Conservation (phyloP, 306 rosid species). For the Cucurbita pepo region DNA sequence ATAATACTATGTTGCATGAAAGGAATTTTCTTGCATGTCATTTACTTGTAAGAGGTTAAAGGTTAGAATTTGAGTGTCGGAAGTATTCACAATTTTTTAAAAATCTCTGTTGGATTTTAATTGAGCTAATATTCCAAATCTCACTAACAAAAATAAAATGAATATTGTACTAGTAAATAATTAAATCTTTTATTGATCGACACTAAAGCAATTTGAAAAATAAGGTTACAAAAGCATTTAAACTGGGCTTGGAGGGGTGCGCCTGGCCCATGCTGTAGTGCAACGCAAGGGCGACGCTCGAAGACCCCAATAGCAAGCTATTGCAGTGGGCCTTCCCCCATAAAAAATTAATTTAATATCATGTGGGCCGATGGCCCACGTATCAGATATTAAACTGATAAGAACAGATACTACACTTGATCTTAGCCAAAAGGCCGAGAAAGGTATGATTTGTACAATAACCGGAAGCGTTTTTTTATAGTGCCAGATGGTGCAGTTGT, state of each 20-base stretch:
- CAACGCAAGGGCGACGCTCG: constrained; percentile 9
- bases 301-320: constrained; percentile 15
- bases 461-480: background rate
- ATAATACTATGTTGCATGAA: no score
- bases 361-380: constrained; percentile 6
- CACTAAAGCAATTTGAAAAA: no score
- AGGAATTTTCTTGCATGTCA: no score
- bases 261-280: constrained; percentile 5
- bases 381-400: constrained; percentile 19
- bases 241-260: background rate
- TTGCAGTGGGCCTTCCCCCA: background rate
- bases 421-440: constrained; percentile 22
- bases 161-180: no score
- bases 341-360: constrained; percentile 11
- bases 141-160: no score
- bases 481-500: background rate
- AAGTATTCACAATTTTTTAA: no score
- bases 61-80: no score
- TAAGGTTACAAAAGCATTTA: background rate
- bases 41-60: no score
- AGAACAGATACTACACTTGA: constrained; percentile 20
- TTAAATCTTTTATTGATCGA: no score
- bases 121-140: no score
- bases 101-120: no score
- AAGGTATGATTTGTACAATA: background rate